A percentile compares a stretch with the other conserved stretches of the same genome.
Conservation (phyloP, 179 eudicot species). For the Actinidia arguta region DNA sequence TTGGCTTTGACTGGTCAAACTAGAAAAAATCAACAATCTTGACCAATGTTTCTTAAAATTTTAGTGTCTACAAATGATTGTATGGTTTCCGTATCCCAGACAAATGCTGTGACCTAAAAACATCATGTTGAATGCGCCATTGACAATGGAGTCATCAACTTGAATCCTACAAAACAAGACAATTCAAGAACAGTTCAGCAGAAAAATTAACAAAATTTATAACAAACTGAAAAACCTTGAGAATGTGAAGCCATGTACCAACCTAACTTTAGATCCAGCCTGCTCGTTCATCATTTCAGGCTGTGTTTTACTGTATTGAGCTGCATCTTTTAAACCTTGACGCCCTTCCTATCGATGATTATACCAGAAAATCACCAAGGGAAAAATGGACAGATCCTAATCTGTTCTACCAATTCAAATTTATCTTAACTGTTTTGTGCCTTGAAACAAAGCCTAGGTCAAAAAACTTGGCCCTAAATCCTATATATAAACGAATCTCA, state of each 20-base stretch:
- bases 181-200: neutral
- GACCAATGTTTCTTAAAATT: neutral
- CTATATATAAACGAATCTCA: neutral
- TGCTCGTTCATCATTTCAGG: constrained; percentile 62
- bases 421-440: neutral
- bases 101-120: constrained; percentile 87
- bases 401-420: neutral
- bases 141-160: constrained; percentile 78
- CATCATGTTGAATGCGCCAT: constrained; percentile 95
- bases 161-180: constrained; percentile 72
- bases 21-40: neutral
- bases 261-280: constrained; percentile 73
- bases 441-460: neutral
- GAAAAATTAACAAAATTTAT: neutral
- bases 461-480: neutral
- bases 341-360: constrained; percentile 75
- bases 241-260: constrained; percentile 18
- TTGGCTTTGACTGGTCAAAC: no score
- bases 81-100: constrained; percentile 78
- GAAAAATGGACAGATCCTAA: neutral
- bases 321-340: constrained; percentile 82
- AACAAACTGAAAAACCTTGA: constrained; percentile 6
- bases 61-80: constrained; percentile 81
- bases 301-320: constrained; percentile 70
- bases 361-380: neutral